Percentiles rank a stretch among this genome's conserved stretches.
Evolutionary conservation across 2,329 filamentous ascomycete species (phyloP).

Genomic region (Fusarium agapanthi): DNA sequence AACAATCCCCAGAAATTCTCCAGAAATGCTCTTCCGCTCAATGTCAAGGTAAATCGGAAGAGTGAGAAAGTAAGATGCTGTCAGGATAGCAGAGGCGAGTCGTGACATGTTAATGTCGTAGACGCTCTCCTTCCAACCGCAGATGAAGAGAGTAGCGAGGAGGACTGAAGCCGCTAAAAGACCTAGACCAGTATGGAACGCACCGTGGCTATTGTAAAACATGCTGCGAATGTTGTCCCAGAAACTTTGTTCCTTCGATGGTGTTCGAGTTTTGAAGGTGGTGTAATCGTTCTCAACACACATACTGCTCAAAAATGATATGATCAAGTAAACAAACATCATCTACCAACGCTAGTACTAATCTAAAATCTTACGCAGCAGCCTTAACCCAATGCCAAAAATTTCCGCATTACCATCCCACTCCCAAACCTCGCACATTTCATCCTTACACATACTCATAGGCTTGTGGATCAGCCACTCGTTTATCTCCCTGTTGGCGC

Average conservation of each 20-base stretch:
- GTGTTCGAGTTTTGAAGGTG: neutral
- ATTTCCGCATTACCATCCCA: neutral
- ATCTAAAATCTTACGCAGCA: accelerated
- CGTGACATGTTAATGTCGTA: neutral
- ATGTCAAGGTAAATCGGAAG: neutral
- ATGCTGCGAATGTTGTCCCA: neutral
- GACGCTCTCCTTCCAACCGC: neutral
- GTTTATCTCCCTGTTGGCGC: neutral
- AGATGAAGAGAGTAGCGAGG: neutral
- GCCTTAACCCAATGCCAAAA: neutral
- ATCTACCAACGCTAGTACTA: neutral
- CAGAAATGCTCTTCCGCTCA: neutral
- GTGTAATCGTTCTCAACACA: neutral
- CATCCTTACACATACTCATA: neutral
- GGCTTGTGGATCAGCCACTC: neutral
- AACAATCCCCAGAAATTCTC: neutral
- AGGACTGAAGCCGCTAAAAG: neutral
- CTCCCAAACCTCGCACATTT: neutral
- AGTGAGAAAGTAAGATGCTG: neutral
- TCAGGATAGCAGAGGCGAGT: neutral
- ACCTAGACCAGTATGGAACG: accelerated
- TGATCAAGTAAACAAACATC: neutral
- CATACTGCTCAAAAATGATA: neutral
- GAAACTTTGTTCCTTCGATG: accelerated
- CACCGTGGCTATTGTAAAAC: neutral